Conservation (phyloP, 2,329 filamentous ascomycete genomes). For the Neopestalotiopsis rosae region DNA sequence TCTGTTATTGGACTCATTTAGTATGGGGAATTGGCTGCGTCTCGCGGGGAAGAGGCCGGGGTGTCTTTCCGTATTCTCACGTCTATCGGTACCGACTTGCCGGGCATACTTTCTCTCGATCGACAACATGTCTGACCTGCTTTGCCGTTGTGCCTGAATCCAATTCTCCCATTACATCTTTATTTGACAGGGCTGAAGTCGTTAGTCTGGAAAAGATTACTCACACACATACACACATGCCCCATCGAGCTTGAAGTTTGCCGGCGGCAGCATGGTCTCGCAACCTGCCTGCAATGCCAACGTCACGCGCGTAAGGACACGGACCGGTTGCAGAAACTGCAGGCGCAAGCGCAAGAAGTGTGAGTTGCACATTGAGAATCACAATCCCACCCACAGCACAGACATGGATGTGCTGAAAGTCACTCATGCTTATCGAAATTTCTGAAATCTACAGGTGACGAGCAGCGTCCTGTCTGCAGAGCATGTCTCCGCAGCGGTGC, state of each 20-base stretch:
- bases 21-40: neutral
- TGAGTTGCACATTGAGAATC: neutral
- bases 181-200: neutral
- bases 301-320: constrained; percentile 5
- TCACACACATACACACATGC: too few relatives aligned
- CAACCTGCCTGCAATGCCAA: neutral
- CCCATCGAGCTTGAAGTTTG: neutral
- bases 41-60: neutral
- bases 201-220: neutral
- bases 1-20: neutral
- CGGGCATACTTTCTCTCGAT: neutral
- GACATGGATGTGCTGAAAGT: neutral
- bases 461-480: constrained; percentile 2
- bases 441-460: neutral
- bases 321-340: constrained; percentile 7
- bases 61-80: neutral
- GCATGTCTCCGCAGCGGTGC: constrained; percentile 3
- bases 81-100: neutral
- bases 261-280: neutral
- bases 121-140: neutral
- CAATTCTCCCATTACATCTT: neutral
- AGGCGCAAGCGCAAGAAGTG: constrained; percentile 10
- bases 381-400: neutral
- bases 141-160: neutral
- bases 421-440: neutral